Percentiles rank a stretch among this genome's conserved stretches.
Conservation (phyloP, 371 early-diverging fungal species). For the Phascolomyces articulosus region DNA sequence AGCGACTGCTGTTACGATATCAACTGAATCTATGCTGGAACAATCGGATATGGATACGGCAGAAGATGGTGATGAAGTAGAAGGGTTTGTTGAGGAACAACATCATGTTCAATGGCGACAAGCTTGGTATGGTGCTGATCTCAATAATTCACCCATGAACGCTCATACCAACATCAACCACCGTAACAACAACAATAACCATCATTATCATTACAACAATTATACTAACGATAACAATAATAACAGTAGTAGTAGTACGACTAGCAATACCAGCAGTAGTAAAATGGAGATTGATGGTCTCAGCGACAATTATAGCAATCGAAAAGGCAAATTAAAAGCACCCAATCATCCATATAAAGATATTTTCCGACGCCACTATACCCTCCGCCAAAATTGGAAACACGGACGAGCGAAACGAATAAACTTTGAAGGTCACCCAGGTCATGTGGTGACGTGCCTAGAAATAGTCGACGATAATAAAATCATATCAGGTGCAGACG, state of each 20-base stretch:
- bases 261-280: neutral
- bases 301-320: slow-evolving; percentile 8
- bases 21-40: neutral
- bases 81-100: neutral
- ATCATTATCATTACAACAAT: neutral
- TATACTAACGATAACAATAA: neutral
- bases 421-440: slow-evolving; percentile 74
- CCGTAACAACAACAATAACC: neutral
- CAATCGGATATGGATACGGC: slow-evolving; percentile 1
- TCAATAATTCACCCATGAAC: neutral
- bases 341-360: slow-evolving; percentile 71
- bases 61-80: slow-evolving; percentile 3
- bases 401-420: slow-evolving; percentile 72
- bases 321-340: slow-evolving; percentile 2
- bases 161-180: neutral
- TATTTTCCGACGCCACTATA: slow-evolving; percentile 77
- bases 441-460: slow-evolving; percentile 88
- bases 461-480: slow-evolving; percentile 88
- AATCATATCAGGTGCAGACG: slow-evolving; percentile 93
- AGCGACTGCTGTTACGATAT: neutral
- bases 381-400: slow-evolving; percentile 84
- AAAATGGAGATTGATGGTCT: neutral
- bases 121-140: slow-evolving; percentile 12
- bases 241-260: neutral
- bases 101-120: slow-evolving; percentile 9